phyloP scores from a whole-genome alignment of 177 flowering plant species.

The Vitis hybrid region DNA sequence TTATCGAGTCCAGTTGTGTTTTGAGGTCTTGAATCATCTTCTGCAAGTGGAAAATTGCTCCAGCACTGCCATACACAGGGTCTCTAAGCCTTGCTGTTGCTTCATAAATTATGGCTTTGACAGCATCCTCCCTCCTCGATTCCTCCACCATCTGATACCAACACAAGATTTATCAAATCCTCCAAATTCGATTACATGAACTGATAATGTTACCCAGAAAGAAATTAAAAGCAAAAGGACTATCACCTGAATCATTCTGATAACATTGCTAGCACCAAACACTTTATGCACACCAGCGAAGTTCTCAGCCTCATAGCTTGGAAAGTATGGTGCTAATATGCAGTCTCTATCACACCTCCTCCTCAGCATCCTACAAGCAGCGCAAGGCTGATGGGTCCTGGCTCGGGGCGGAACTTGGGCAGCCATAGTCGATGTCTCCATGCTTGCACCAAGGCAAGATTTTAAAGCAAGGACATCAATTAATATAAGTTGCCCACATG shows the following conservation, averaged over 20 bases:
- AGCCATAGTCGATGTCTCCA: constrained; percentile 12
- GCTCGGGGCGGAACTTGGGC: neutral
- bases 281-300: constrained; percentile 35
- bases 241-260: constrained; percentile 41
- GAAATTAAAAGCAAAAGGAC: no score
- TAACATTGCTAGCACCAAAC: constrained; percentile 41
- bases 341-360: constrained; percentile 32
- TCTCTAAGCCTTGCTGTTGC: constrained; percentile 36
- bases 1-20: constrained; percentile 19
- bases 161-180: neutral
- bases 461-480: neutral
- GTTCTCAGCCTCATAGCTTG: constrained; percentile 24
- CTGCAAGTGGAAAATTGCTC: constrained; percentile 29
- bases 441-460: no score
- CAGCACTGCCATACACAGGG: constrained; percentile 37
- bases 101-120: constrained; percentile 38
- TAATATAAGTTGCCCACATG: neutral
- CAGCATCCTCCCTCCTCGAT: constrained; percentile 36
- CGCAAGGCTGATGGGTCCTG: constrained; percentile 28
- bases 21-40: constrained; percentile 28
- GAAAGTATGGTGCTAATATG: constrained; percentile 32
- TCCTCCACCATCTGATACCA: constrained; percentile 36
- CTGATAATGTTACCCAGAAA: no score
- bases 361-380: constrained; percentile 35
- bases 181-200: neutral